phyloP scores from a whole-genome alignment of 306 rosid genomes.

The Cyamopsis tetragonoloba region DNA sequence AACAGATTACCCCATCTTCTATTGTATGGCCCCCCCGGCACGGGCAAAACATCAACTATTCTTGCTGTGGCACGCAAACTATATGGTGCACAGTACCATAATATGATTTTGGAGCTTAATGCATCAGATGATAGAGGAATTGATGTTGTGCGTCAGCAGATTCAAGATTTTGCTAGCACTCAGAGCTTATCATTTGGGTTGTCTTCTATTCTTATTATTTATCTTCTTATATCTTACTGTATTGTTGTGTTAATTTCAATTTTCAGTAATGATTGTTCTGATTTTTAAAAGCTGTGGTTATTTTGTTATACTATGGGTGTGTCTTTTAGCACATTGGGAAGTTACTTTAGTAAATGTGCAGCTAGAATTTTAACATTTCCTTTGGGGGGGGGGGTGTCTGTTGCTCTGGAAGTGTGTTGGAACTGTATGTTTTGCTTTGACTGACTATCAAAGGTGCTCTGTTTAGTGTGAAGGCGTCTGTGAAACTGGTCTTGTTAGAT shows the following conservation, averaged over 20 bases:
- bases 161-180: slow-evolving; percentile 93
- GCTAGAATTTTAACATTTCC: not conserved
- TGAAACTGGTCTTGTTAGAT: slow-evolving; percentile 81
- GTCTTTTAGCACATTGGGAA: no score
- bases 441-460: slow-evolving; percentile 15
- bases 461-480: slow-evolving; percentile 66
- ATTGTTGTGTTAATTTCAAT: not conserved
- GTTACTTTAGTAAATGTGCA: not conserved
- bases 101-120: slow-evolving; percentile 89
- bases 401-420: not conserved
- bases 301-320: no score
- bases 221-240: not conserved
- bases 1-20: slow-evolving; percentile 91
- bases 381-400: not conserved
- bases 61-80: slow-evolving; percentile 91
- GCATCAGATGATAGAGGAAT: slow-evolving; percentile 97
- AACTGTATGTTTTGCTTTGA: slow-evolving; percentile 7
- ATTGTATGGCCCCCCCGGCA: slow-evolving; percentile 94
- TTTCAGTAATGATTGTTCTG: not conserved
- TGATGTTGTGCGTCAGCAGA: slow-evolving; percentile 89
- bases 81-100: slow-evolving; percentile 65
- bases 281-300: not conserved
- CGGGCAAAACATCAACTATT: slow-evolving; percentile 93
- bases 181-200: slow-evolving; percentile 95
- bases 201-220: slow-evolving; percentile 3